A percentile compares a stretch with the other conserved stretches of the same genome.
Evolutionary conservation across 257 asterid species (phyloP).

Genomic region (Echium plantagineum): DNA sequence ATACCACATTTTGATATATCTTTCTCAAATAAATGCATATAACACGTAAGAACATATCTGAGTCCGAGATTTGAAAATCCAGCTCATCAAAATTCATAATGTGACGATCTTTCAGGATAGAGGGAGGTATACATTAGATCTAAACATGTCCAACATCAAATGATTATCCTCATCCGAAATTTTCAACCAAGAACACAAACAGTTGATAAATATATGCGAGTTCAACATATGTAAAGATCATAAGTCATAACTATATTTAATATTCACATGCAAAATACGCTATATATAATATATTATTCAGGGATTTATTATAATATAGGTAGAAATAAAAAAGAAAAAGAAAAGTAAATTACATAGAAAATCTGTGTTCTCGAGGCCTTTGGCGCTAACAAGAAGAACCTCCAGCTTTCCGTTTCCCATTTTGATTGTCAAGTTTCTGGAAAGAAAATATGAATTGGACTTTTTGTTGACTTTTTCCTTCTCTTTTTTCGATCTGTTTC

Average conservation of each 20-base stretch:
- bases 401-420: slow-evolving; percentile 76
- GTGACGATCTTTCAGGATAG: too few species aligned
- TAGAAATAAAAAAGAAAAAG: background rate
- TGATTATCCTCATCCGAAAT: too few species aligned
- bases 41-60: too few species aligned
- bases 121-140: too few species aligned
- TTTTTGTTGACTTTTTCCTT: too few species aligned
- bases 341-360: slow-evolving; percentile 33
- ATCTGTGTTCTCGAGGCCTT: slow-evolving; percentile 54
- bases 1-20: too few species aligned
- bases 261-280: background rate
- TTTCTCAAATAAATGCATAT: too few species aligned
- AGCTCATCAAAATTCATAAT: too few species aligned
- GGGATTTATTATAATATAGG: background rate
- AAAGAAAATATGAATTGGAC: too few species aligned
- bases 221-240: background rate
- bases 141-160: too few species aligned
- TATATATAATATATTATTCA: background rate
- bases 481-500: too few species aligned
- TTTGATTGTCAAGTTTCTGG: slow-evolving; percentile 2
- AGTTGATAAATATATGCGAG: background rate
- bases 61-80: too few species aligned
- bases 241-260: background rate
- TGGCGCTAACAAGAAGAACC: slow-evolving; percentile 63
- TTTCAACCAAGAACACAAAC: background rate